A percentile compares a stretch with the other conserved stretches of the same genome.
Evolutionary conservation across 2,329 filamentous ascomycete genomes (phyloP).

Genomic region (Alternaria triticina): DNA sequence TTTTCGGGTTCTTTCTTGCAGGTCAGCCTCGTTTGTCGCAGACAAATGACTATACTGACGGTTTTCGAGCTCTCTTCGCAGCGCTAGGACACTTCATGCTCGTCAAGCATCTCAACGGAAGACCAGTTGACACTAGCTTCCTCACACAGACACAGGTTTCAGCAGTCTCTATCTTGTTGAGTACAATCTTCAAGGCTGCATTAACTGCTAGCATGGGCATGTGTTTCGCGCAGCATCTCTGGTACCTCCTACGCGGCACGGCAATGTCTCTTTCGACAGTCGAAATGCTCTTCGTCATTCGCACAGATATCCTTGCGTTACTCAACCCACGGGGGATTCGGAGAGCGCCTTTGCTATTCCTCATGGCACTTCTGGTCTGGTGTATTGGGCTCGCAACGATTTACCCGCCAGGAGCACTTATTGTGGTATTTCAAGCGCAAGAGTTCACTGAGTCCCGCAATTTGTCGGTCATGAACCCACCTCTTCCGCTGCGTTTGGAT

Average conservation of each 20-base stretch:
- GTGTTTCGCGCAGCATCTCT: not conserved
- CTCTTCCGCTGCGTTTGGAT: not conserved
- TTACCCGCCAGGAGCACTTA: not conserved
- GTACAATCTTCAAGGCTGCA: not conserved
- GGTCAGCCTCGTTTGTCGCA: not conserved
- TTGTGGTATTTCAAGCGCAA: not conserved
- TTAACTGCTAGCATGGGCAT: not conserved
- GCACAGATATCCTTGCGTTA: not conserved
- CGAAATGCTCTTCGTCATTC: not conserved
- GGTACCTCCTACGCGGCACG: not conserved
- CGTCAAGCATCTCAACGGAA: not conserved
- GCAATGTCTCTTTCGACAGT: not conserved
- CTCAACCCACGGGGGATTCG: not conserved
- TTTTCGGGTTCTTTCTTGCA: not conserved
- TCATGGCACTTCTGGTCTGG: not conserved
- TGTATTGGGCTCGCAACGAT: not conserved
- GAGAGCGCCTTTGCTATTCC: not conserved
- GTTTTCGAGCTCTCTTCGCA: not conserved
- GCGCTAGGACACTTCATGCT: not conserved
- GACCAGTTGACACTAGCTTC: accelerated
- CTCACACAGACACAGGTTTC: not conserved
- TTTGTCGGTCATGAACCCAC: not conserved
- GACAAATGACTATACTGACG: accelerated
- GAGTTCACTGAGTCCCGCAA: not conserved
- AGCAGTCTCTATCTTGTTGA: not conserved